Evolutionary conservation across 2,329 filamentous ascomycete genomes (phyloP).

Genomic region (Pleomassaria siparia): DNA sequence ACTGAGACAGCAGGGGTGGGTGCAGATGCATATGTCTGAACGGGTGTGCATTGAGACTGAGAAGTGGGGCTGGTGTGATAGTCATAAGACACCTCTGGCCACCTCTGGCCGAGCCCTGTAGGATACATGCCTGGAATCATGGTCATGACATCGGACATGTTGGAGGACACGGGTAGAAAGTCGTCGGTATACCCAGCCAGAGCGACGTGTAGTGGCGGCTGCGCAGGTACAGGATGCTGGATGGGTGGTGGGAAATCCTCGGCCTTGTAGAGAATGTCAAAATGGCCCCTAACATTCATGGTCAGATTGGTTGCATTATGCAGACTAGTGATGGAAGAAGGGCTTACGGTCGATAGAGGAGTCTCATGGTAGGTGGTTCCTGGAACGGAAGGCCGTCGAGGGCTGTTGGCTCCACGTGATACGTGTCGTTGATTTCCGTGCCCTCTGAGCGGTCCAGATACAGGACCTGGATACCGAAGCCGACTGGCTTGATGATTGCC

Average conservation of each 20-base stretch:
- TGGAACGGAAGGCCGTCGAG: constrained; percentile 47
- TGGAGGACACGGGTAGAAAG: constrained; percentile 42
- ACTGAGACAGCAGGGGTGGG: constrained; percentile 31
- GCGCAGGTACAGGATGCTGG: constrained; percentile 27
- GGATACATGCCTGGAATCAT: constrained; percentile 52
- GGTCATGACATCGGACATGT: constrained; percentile 39
- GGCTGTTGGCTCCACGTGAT: constrained; percentile 59
- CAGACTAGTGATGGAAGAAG: not conserved
- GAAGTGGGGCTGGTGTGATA: constrained; percentile 35
- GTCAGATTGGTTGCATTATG: constrained; percentile 22
- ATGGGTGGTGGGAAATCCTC: constrained; percentile 49
- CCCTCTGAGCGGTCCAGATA: constrained; percentile 88
- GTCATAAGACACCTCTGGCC: constrained; percentile 40
- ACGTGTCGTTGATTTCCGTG: constrained; percentile 67
- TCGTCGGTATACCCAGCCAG: constrained; percentile 43
- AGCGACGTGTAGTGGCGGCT: constrained; percentile 36
- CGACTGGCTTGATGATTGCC: constrained; percentile 75
- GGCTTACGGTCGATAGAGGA: constrained; percentile 67
- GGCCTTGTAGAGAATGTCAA: constrained; percentile 85
- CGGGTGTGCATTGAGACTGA: constrained; percentile 34
- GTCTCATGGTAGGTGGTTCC: constrained; percentile 64
- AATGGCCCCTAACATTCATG: constrained; percentile 66
- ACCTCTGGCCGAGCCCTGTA: constrained; percentile 34
- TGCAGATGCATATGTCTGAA: constrained; percentile 34
- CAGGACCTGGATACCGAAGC: constrained; percentile 80